phyloP scores from a whole-genome alignment of 2,329 filamentous ascomycete species.

The Zasmidium cellare region DNA sequence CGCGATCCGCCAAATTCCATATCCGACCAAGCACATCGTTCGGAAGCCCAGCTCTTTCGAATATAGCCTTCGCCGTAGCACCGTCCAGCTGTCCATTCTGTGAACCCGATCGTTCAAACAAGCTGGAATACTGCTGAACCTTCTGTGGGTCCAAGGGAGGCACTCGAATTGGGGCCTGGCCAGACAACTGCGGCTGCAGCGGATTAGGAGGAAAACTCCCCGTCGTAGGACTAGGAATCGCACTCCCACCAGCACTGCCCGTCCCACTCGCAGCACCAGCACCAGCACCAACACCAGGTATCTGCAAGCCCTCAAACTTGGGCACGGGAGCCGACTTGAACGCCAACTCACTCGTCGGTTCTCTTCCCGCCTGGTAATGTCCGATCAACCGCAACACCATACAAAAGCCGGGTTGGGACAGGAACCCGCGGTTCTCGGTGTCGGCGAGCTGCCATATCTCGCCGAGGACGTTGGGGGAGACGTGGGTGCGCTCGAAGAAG shows the following conservation, averaged over 20 bases:
- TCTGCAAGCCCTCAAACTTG: slow-evolving; percentile 78
- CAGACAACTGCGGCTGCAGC: slow-evolving; percentile 34
- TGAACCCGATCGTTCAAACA: slow-evolving; percentile 87
- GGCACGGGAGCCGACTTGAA: slow-evolving; percentile 85
- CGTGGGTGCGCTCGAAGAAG: slow-evolving; percentile 94
- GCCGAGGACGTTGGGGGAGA: slow-evolving; percentile 82
- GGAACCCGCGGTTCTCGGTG: slow-evolving; percentile 89
- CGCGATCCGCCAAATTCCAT: slow-evolving; percentile 92
- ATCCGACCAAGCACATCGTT: slow-evolving; percentile 92
- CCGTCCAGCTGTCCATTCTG: slow-evolving; percentile 74
- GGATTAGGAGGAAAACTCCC: slow-evolving; percentile 25
- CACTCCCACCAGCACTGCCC: slow-evolving; percentile 13
- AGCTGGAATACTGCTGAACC: slow-evolving; percentile 79
- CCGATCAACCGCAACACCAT: slow-evolving; percentile 92
- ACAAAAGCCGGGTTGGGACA: slow-evolving; percentile 90
- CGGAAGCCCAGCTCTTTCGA: slow-evolving; percentile 85
- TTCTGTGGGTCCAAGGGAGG: slow-evolving; percentile 87
- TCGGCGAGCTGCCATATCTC: slow-evolving; percentile 99
- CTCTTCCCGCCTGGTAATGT: slow-evolving; percentile 85
- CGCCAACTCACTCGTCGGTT: slow-evolving; percentile 78
- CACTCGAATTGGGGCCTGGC: slow-evolving; percentile 71
- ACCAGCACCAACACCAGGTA: slow-evolving; percentile 37
- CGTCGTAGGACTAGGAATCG: slow-evolving; percentile 24
- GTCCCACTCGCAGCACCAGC: too few relatives aligned
- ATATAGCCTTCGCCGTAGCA: slow-evolving; percentile 80